Evolutionary conservation across 2,329 filamentous ascomycete genomes (phyloP), one percentile per base, ranked within the genome.

Genomic region (Phyllachora maydis): DNA sequence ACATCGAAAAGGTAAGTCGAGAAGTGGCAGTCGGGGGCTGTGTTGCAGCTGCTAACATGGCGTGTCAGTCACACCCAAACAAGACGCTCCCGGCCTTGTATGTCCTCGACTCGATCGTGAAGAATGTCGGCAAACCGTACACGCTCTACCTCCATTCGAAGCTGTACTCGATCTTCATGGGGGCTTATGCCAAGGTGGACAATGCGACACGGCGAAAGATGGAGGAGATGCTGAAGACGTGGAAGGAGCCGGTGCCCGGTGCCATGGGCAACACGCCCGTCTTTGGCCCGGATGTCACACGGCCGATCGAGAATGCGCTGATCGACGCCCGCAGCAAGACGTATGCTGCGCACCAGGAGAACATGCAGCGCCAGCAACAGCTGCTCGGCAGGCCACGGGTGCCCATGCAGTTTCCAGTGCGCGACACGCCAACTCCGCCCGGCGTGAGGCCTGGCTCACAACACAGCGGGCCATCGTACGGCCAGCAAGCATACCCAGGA

Each of bases 71-170:
- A 26, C 67, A 81, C 21, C 82, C 88, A 18, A 64, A 69, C 30
- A 83, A 82, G 47, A 98, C 95, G 43, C 58, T 98, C 3, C 83
- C 88, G 11, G 81, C 88, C n/a, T 62, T 98, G 14, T 98, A 95
- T 50, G 79, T 98, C 34, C 72, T 98, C 41, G 88, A 98, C 51
- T 95, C 85, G 10, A 85, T 98, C 30, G 83, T 91, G 43, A 98
- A 98, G 51, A 95, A 98, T 55, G 82, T 98, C 31, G 88, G 88
- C 30, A 93, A 85, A 1, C 88, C 88, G 6, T 98, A 98, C 49
- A 95, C 85, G 0, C 61, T 95, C 8, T 95, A 92, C 46, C 76
- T 98, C 33, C 81, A 83, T 24, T 73, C 79, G 19, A 85, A 85
- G 40, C 65, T 98, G 18, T 95, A 85, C 49, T 67, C 73, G 36